These are phyloP conservation scores for Bimuria novae-zelandiae DNA, from an alignment of 2,329 filamentous ascomycete species.

Conservation along the genomic window DNA sequence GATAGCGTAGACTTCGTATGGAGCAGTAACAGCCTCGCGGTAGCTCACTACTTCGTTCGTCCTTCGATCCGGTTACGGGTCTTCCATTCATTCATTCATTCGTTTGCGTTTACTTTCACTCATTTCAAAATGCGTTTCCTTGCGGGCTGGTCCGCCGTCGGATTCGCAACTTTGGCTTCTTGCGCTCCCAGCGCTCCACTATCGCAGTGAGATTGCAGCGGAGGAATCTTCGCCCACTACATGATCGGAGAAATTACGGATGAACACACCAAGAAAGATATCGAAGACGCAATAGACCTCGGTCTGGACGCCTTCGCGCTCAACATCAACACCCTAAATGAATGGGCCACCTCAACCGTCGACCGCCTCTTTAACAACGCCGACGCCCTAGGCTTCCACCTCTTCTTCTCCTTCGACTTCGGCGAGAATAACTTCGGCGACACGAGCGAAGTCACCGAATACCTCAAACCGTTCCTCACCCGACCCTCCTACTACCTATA, in stretches of 20 bases:
- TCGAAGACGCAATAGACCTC: constrained; percentile 31
- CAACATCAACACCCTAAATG: constrained; percentile 31
- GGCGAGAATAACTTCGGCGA: constrained; percentile 24
- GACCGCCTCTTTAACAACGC: constrained; percentile 37
- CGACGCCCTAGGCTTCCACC: constrained; percentile 35
- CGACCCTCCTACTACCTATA: constrained; percentile 34
- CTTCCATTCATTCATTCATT: constrained; percentile 1
- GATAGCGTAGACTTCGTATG: background rate
- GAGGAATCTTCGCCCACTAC: constrained; percentile 32
- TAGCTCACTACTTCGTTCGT: background rate
- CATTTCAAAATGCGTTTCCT: constrained; percentile 2
- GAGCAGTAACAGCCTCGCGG: background rate
- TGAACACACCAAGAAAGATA: constrained; percentile 29
- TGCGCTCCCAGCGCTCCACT: constrained; percentile 4
- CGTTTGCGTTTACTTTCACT: background rate
- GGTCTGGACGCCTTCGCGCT: constrained; percentile 45
- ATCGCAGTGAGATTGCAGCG: background rate
- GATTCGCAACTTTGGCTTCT: background rate
- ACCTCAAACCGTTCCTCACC: constrained; percentile 29
- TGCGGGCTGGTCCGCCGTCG: constrained; percentile 5
- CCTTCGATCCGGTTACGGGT: background rate
- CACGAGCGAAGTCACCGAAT: constrained; percentile 32
- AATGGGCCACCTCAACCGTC: constrained; percentile 36
- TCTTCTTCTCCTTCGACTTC: constrained; percentile 48
- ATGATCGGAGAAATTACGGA: constrained; percentile 32